Conservation (phyloP, 1,139 yeast species). For the Petasospora fabianii region DNA sequence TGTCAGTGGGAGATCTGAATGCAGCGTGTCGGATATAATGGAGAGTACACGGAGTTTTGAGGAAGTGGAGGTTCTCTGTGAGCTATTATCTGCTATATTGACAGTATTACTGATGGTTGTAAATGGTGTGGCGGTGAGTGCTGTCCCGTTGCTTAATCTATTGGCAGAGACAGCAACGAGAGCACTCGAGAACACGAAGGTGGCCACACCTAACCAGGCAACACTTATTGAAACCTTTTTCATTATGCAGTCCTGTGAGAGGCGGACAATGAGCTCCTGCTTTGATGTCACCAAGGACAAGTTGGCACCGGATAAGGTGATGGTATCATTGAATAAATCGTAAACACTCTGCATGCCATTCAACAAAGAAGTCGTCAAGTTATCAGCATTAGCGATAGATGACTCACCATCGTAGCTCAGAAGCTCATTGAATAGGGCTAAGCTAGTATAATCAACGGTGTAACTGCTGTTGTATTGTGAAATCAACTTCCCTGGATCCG, state of each 20-base stretch:
- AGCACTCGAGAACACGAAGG: constrained; percentile 8
- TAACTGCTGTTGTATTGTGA: constrained; percentile 8
- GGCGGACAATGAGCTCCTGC: constrained; percentile 5
- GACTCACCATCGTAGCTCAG: not conserved
- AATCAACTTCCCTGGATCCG: constrained; percentile 8
- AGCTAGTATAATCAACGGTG: not conserved
- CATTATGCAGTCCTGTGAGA: constrained; percentile 8
- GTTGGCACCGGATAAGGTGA: constrained; percentile 7
- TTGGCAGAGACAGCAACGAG: constrained; percentile 8
- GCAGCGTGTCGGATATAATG: no score
- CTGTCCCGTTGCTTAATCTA: constrained; percentile 7
- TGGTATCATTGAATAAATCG: constrained; percentile 2
- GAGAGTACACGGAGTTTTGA: no score
- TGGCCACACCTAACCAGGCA: constrained; percentile 7
- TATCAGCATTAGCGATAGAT: not conserved
- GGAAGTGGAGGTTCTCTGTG: no score
- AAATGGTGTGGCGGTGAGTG: not conserved
- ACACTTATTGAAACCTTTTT: constrained; percentile 10
- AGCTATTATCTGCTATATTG: no score
- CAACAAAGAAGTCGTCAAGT: not conserved
- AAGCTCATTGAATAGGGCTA: constrained; percentile 6
- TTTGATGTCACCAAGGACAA: constrained; percentile 3
- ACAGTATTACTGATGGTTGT: not conserved
- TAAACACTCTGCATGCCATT: constrained; percentile 1
- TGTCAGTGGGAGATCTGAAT: no score